Evolutionary conservation across 306 rosid species (phyloP).

Genomic region (Pachyrhizus erosus): DNA sequence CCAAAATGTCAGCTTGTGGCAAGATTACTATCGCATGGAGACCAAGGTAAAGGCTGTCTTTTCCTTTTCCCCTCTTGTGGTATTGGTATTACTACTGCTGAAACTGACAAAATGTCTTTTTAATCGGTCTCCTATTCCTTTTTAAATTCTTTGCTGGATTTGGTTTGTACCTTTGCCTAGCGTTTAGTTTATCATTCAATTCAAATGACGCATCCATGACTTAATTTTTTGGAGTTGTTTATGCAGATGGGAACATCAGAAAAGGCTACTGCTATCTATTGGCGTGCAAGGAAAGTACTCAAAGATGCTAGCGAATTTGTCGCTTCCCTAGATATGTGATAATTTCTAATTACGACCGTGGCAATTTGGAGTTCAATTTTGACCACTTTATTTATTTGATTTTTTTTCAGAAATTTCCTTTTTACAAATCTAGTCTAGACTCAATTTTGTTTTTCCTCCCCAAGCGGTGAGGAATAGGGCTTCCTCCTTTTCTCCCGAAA

Average conservation of each 20-base stretch:
- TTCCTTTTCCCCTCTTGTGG: not conserved
- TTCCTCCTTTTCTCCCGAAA: not conserved
- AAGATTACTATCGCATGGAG: slow-evolving; percentile 73
- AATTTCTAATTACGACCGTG: slow-evolving; percentile 7
- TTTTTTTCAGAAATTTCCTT: not conserved
- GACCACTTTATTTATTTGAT: slow-evolving; percentile 31
- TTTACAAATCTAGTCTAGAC: not conserved
- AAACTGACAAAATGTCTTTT: not conserved
- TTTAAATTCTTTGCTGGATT: slow-evolving; percentile 1
- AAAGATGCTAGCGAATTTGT: slow-evolving; percentile 65
- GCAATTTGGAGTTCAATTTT: slow-evolving; percentile 53
- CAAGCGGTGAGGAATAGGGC: not conserved
- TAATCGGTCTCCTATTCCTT: not conserved
- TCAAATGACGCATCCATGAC: not conserved
- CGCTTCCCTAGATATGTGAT: slow-evolving; percentile 50
- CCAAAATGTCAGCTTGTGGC: slow-evolving; percentile 80
- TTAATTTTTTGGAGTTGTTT: slow-evolving; percentile 29
- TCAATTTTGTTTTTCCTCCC: slow-evolving; percentile 2
- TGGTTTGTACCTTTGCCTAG: not conserved
- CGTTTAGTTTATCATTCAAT: not conserved
- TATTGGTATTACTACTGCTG: not conserved
- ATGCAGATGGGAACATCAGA: slow-evolving; percentile 90
- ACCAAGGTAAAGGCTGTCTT: slow-evolving; percentile 57
- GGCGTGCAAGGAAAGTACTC: slow-evolving; percentile 77
- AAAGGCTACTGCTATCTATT: slow-evolving; percentile 65